These are phyloP conservation scores for Aphanomyces astaci DNA, from an alignment of 352 stramenopile species.

Conservation along the genomic window DNA sequence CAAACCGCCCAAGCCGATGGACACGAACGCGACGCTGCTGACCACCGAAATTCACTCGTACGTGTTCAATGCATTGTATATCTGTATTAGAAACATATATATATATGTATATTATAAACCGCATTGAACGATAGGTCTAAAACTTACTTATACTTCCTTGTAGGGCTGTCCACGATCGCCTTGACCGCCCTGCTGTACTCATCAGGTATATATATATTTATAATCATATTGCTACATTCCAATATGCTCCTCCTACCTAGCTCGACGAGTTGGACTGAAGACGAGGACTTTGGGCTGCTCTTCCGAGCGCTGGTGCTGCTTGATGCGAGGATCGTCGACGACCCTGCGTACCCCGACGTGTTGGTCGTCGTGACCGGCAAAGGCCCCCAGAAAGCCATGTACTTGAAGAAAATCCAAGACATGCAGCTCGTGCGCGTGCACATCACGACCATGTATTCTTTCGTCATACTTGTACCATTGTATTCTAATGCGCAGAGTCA, in stretches of 20 bases:
- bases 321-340: constrained; percentile 37
- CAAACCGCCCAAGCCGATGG: not conserved
- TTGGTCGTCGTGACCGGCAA: constrained; percentile 97
- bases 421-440: constrained; percentile 70
- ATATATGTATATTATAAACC: too few relatives aligned
- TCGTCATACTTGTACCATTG: not conserved
- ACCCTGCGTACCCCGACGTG: constrained; percentile 62
- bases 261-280: constrained; percentile 97
- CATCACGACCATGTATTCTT: constrained; percentile 76
- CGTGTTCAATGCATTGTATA: too few relatives aligned
- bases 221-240: too few relatives aligned
- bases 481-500: constrained; percentile 24
- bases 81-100: too few relatives aligned
- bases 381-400: constrained; percentile 90
- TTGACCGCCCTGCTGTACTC: constrained; percentile 11
- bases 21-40: not conserved
- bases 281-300: constrained; percentile 99
- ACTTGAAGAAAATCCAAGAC: constrained; percentile 68
- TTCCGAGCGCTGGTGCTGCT: constrained; percentile 85
- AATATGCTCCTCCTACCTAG: too few relatives aligned
- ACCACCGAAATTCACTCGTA: not conserved
- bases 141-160: too few relatives aligned
- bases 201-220: constrained; percentile 21
- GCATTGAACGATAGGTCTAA: too few relatives aligned
- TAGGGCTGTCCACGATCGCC: not conserved